A percentile compares a stretch with the other conserved stretches of the same genome.
Evolutionary conservation across 2,329 filamentous ascomycete species (phyloP).

Genomic region (Coniochaeta ligniaria): DNA sequence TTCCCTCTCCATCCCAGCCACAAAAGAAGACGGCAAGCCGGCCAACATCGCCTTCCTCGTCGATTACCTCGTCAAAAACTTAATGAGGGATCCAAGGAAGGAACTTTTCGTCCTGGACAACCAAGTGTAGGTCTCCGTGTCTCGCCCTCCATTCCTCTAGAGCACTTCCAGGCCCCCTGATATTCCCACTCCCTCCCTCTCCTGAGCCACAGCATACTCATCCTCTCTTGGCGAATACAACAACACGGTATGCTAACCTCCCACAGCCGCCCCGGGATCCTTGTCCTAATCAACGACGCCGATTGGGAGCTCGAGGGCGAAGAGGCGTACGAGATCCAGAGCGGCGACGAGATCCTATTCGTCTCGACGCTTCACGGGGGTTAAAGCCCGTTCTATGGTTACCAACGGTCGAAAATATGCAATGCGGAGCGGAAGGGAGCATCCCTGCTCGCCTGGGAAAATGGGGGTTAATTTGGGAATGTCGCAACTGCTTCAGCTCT

Average conservation of each 20-base stretch:
- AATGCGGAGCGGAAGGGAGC: not conserved
- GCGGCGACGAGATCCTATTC: constrained; percentile 84
- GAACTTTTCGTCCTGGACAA: constrained; percentile 86
- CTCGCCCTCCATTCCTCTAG: not conserved
- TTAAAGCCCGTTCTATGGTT: constrained; percentile 33
- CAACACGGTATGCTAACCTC: not conserved
- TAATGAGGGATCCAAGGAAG: constrained; percentile 79
- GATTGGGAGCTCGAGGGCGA: constrained; percentile 98
- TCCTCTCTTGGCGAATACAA: not conserved
- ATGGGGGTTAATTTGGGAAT: not conserved
- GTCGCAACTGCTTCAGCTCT: not conserved
- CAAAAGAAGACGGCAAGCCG: constrained; percentile 49
- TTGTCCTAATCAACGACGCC: constrained; percentile 94
- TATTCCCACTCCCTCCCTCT: too few relatives aligned
- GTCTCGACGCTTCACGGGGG: constrained; percentile 95
- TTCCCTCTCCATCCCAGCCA: constrained; percentile 58
- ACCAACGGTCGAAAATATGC: not conserved
- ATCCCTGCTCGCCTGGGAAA: not conserved
- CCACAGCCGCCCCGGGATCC: constrained; percentile 79
- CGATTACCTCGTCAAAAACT: constrained; percentile 66
- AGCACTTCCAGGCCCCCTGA: not conserved
- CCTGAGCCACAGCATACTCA: not conserved
- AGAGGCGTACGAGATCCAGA: constrained; percentile 77
- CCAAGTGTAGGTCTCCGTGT: constrained; percentile 63
- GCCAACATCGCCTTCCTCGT: constrained; percentile 72